Conservation (phyloP, 441 rosid species). For the Populus trichocarpa region DNA sequence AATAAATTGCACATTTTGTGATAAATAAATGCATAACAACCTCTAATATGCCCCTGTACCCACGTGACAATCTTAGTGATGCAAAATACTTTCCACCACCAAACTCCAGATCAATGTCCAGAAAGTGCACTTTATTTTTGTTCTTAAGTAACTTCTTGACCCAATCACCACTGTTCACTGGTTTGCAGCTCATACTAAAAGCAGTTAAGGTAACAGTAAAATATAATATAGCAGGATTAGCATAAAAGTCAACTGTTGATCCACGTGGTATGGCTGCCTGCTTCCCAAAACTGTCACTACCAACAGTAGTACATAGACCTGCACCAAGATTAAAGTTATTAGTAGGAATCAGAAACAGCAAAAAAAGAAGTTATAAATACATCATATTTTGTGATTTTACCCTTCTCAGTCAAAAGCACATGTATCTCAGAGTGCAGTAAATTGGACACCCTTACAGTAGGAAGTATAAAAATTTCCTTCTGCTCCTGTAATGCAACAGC, state of each 20-base stretch:
- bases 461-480: slow-evolving; percentile 87
- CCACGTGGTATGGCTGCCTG: slow-evolving; percentile 71
- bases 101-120: slow-evolving; percentile 88
- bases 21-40: slow-evolving; percentile 35
- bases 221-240: slow-evolving; percentile 70
- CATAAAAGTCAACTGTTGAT: slow-evolving; percentile 78
- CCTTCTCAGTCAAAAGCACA: slow-evolving; percentile 68
- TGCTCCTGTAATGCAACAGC: slow-evolving; percentile 71
- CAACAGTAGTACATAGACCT: slow-evolving; percentile 42
- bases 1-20: neutral
- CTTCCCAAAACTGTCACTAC: slow-evolving; percentile 55
- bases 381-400: slow-evolving; percentile 41
- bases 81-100: slow-evolving; percentile 81
- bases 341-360: slow-evolving; percentile 5
- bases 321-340: slow-evolving; percentile 37
- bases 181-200: slow-evolving; percentile 69
- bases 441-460: slow-evolving; percentile 83
- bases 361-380: slow-evolving; percentile 9
- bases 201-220: slow-evolving; percentile 65
- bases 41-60: slow-evolving; percentile 85
- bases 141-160: slow-evolving; percentile 70
- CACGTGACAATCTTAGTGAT: slow-evolving; percentile 78
- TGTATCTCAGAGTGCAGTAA: slow-evolving; percentile 67
- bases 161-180: slow-evolving; percentile 89
- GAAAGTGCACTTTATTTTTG: slow-evolving; percentile 45